These are phyloP conservation scores for Aspergillus biplanus DNA, from an alignment of 495 filamentous ascomycete genomes.

Conservation along the genomic window DNA sequence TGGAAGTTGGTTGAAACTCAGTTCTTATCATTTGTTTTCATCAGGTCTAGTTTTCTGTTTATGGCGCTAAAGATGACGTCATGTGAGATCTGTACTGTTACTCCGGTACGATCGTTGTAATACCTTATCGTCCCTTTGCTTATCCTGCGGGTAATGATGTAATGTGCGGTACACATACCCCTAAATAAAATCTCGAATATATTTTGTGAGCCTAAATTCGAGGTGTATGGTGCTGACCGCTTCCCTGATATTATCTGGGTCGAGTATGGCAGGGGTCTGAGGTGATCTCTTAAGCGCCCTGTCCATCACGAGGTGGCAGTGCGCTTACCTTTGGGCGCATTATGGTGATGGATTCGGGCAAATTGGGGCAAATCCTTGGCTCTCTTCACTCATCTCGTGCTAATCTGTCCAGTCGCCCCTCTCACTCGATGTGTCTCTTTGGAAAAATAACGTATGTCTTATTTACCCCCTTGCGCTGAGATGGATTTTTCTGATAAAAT, in stretches of 20 bases:
- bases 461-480: background rate
- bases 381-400: background rate
- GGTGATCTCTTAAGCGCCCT: constrained; percentile 6
- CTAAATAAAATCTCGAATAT: background rate
- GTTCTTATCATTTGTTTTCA: constrained; percentile 16
- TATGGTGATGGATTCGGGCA: constrained; percentile 14
- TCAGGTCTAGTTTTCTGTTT: constrained; percentile 5
- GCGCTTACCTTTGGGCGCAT: constrained; percentile 7
- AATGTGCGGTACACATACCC: constrained; percentile 1
- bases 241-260: background rate
- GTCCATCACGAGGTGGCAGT: constrained; percentile 22
- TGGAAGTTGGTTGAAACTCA: background rate
- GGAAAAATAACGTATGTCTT: background rate
- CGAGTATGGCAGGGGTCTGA: background rate
- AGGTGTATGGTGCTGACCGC: background rate
- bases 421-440: background rate
- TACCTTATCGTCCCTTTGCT: background rate
- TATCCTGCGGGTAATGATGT: background rate
- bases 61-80: constrained; percentile 22
- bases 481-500: background rate
- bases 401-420: background rate
- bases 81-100: constrained; percentile 11
- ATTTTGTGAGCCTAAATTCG: background rate
- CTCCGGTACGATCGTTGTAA: background rate
- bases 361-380: constrained; percentile 9